phyloP scores from a whole-genome alignment of 129 eudicot genomes.

The Lactuca saligna region DNA sequence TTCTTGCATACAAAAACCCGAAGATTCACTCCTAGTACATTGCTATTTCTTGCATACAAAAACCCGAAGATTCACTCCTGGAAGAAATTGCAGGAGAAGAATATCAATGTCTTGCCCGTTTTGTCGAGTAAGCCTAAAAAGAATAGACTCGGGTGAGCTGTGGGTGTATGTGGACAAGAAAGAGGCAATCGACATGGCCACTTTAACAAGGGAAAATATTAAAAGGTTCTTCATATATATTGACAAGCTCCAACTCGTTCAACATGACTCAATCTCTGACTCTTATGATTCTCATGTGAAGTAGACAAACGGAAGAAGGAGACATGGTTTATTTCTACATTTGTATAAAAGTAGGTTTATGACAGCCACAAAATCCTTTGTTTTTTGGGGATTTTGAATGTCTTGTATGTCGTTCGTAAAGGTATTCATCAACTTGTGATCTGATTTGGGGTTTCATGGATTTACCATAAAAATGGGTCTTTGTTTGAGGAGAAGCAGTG shows the following conservation, averaged over 20 bases:
- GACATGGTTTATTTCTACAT: background rate
- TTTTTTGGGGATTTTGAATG: background rate
- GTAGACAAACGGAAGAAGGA: constrained; percentile 26
- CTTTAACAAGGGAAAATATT: constrained; percentile 52
- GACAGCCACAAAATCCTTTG: background rate
- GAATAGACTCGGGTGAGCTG: constrained; percentile 50
- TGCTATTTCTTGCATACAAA: constrained; percentile 3
- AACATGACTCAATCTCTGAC: constrained; percentile 41
- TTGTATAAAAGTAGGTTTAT: constrained; percentile 6
- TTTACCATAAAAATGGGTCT: too few relatives aligned
- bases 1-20: background rate
- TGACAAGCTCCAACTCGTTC: constrained; percentile 59
- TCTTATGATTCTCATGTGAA: constrained; percentile 47
- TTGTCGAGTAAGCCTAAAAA: constrained; percentile 66
- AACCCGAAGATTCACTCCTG: background rate
- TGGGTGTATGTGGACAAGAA: constrained; percentile 58
- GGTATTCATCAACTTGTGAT: background rate
- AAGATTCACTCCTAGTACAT: background rate
- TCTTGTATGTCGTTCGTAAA: background rate
- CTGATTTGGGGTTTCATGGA: too few relatives aligned
- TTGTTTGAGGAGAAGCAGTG: too few relatives aligned
- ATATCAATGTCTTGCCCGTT: constrained; percentile 68
- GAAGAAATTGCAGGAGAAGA: constrained; percentile 44
- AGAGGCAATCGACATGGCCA: constrained; percentile 50
- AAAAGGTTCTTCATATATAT: constrained; percentile 58